These are phyloP conservation scores for Phytophthora uliginosa DNA, from an alignment of 352 stramenopile species.

Conservation along the genomic window DNA sequence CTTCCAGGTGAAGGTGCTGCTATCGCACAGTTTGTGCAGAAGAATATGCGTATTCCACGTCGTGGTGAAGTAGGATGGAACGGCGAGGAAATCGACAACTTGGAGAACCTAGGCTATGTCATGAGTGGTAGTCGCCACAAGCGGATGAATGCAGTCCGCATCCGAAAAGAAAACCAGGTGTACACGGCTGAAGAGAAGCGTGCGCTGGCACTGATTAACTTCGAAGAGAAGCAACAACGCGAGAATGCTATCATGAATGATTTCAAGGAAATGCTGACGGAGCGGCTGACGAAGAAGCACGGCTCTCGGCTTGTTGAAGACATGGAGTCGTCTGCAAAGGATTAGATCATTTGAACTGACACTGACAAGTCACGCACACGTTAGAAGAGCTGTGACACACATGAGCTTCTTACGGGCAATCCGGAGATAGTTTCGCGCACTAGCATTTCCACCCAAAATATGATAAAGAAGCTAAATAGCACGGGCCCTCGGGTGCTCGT, in stretches of 20 bases:
- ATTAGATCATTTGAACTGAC: constrained; percentile 23
- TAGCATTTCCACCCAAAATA: too few species aligned
- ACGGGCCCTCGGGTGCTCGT: too few species aligned
- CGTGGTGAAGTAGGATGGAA: constrained; percentile 98
- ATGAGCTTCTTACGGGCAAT: too few species aligned
- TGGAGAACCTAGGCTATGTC: constrained; percentile 96
- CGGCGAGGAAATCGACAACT: constrained; percentile 96
- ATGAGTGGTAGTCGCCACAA: constrained; percentile 99
- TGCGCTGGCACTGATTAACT: constrained; percentile 98
- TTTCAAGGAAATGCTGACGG: constrained; percentile 95
- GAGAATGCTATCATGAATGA: constrained; percentile 98
- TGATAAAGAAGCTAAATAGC: too few species aligned
- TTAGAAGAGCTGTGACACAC: background rate
- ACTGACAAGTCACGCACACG: too few species aligned
- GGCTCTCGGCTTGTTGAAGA: constrained; percentile 87
- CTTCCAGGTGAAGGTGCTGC: constrained; percentile 95
- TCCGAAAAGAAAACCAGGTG: constrained; percentile 99
- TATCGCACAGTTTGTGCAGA: constrained; percentile 99
- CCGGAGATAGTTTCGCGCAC: too few species aligned
- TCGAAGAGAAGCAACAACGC: constrained; percentile 99
- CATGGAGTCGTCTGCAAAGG: constrained; percentile 79
- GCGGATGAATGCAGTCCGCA: constrained; percentile 99
- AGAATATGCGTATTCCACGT: constrained; percentile 99
- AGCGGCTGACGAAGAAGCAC: constrained; percentile 91
- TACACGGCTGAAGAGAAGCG: constrained; percentile 99